These are phyloP conservation scores for Botrytis medusae DNA, from an alignment of 2,329 filamentous ascomycete genomes.

Conservation along the genomic window DNA sequence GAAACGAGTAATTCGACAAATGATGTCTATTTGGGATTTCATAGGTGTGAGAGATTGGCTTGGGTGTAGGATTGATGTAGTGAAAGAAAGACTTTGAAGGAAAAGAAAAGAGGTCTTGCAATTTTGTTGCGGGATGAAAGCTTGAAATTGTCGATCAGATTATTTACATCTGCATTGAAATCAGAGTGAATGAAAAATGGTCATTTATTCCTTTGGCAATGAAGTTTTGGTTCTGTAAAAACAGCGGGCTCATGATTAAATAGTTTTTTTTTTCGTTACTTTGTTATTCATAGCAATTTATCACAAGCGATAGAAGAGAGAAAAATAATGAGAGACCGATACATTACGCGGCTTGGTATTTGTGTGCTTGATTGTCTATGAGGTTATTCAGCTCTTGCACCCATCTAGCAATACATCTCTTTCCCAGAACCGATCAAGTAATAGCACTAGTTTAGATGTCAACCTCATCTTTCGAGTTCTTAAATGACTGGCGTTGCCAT, in stretches of 20 bases:
- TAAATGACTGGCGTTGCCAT: too few species aligned
- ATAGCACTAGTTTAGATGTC: background rate
- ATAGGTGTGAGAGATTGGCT: slow-evolving; percentile 10
- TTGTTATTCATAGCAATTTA: background rate
- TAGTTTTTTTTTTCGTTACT: background rate
- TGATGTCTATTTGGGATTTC: slow-evolving; percentile 12
- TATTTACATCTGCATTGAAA: background rate
- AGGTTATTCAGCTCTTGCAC: background rate
- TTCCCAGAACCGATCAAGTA: background rate
- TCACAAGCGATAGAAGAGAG: background rate
- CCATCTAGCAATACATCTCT: background rate
- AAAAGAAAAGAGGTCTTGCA: background rate
- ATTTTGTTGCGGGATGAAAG: background rate
- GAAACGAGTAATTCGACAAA: slow-evolving; percentile 9
- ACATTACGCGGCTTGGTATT: background rate
- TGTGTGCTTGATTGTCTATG: background rate
- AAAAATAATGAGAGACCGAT: too few species aligned
- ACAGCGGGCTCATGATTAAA: background rate
- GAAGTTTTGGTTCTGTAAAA: too few species aligned
- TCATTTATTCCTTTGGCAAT: background rate
- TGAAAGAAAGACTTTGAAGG: background rate
- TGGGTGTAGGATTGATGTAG: background rate
- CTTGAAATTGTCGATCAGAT: background rate
- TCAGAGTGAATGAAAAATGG: background rate
- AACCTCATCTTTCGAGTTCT: background rate